phyloP scores from a whole-genome alignment of 106 monocot genomes.

The Ottelia alismoides region DNA sequence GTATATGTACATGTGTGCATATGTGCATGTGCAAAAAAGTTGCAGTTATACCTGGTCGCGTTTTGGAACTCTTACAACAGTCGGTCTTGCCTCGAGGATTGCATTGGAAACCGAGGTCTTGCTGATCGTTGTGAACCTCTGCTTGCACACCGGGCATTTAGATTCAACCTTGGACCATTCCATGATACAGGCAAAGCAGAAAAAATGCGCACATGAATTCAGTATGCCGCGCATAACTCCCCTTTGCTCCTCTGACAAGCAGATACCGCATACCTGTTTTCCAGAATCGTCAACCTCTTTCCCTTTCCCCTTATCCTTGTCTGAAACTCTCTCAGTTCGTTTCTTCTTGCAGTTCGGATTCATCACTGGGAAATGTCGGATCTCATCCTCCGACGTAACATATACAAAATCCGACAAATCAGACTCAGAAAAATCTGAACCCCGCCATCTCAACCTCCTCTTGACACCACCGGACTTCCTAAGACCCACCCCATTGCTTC shows the following conservation, averaged over 20 bases:
- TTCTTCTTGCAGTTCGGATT: background rate
- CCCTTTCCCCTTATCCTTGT: background rate
- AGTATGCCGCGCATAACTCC: constrained; percentile 43
- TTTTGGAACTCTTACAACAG: constrained; percentile 55
- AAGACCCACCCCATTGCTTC: background rate
- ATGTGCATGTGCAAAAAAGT: too few species aligned
- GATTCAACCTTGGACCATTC: constrained; percentile 91
- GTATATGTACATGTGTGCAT: too few species aligned
- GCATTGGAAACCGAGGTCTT: constrained; percentile 28
- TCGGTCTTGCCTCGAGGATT: constrained; percentile 25
- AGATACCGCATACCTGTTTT: constrained; percentile 63
- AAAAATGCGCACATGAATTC: constrained; percentile 68
- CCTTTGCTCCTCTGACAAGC: constrained; percentile 67
- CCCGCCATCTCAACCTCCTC: background rate
- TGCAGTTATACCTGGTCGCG: constrained; percentile 92
- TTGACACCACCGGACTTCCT: background rate
- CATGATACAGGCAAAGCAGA: constrained; percentile 80
- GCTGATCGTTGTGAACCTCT: constrained; percentile 56
- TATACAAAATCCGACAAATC: constrained; percentile 6
- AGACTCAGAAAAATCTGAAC: background rate
- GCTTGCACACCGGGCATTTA: constrained; percentile 69
- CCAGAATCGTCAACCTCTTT: constrained; percentile 17
- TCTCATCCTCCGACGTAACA: background rate
- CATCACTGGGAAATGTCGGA: background rate
- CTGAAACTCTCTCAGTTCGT: background rate